phyloP scores from a whole-genome alignment of 306 rosid species.

The Vigna hirtella region DNA sequence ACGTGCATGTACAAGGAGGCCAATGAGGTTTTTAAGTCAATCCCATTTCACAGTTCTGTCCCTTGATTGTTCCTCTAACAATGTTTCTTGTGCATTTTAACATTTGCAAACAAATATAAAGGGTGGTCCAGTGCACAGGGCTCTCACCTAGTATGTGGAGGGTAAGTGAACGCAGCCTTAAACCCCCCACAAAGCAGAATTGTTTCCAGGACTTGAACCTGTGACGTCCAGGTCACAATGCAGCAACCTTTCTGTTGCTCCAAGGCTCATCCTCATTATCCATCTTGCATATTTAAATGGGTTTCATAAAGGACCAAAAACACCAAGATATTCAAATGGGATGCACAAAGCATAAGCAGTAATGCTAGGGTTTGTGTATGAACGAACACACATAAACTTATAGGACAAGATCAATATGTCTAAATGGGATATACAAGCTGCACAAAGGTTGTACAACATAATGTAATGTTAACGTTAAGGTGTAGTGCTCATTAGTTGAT shows the following conservation, averaged over 20 bases:
- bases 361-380: background rate
- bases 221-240: background rate
- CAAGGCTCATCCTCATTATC: conserved; percentile 15
- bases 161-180: background rate
- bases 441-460: background rate
- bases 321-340: conserved; percentile 5
- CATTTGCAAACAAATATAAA: conserved; percentile 5
- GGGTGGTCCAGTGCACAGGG: background rate
- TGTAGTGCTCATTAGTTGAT: background rate
- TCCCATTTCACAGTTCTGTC: background rate
- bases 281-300: conserved; percentile 9
- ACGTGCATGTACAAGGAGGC: background rate
- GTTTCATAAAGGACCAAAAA: conserved; percentile 6
- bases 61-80: background rate
- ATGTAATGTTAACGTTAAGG: background rate
- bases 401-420: background rate
- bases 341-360: background rate
- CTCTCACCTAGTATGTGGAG: background rate
- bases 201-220: conserved; percentile 3
- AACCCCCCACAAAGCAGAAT: background rate
- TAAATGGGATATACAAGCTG: background rate
- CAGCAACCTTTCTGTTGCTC: conserved; percentile 14
- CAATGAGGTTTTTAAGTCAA: background rate
- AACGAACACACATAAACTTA: background rate
- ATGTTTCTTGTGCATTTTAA: background rate